Base-by-base conservation (phyloP, 306 rosid genomes). In the Fagus sylvatica region DNA sequence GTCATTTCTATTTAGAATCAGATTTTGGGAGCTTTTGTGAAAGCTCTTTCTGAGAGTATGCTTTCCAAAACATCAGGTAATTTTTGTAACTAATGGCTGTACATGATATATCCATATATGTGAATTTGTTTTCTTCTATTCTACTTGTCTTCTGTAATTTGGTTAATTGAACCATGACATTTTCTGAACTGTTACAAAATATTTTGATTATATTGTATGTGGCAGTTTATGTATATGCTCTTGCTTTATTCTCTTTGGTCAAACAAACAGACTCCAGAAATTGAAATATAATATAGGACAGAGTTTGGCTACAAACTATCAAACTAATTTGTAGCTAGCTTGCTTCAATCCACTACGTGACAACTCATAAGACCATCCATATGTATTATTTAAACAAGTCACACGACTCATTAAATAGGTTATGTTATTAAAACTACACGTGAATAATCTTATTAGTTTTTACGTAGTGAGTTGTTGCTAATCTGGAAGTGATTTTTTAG, bases 41-140 rank as follows among this genome's bases (percentile, higher is more conserved):
- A 22, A 84, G 82, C 71, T 77, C 74, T 82, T 19, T 33, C 66
- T 75, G 54, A 59, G 76, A 76, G 79, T 43, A 75, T 77, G 73
- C 84, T 74, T 62, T 53, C 33, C 71, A 39, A 88, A 82, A 64
- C 80, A 74, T 59, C 53, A 66, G 84, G 78, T 79, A 72, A 76
- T 86, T 91, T 73, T 85, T 86, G 96, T 90, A 86, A 80, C 91
- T 80, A 89, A 81, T 82, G 91, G 82, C 86, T 93, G 97, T 93
- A 93, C 85, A 94, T 89, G 88, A 87, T 94, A 87, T 94, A 87
- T 85, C 86, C 87, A 71, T 80, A 86, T 82, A 85, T 74, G 87
- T 79, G 67, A 53, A 77, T 80, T 79, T 86, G 83, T 78, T 81
- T 79, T 83, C 71, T 77, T 80, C 71, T 69, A 67, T 51, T 17